These are phyloP conservation scores for Sarocladium kiliense DNA, from an alignment of 2,329 filamentous ascomycete species.

Conservation along the genomic window DNA sequence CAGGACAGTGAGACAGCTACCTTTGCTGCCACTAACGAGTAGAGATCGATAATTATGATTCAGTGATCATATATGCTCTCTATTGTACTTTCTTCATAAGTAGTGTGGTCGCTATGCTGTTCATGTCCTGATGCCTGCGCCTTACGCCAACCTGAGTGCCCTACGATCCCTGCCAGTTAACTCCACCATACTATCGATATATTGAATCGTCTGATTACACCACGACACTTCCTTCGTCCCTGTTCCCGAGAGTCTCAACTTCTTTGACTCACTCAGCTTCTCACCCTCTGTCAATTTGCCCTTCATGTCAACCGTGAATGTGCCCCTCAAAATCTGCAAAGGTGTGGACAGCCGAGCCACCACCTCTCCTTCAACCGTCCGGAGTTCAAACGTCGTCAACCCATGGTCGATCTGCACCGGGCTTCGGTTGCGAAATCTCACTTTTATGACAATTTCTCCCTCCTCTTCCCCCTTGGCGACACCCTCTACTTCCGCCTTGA, in stretches of 20 bases:
- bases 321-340: slow-evolving; percentile 21
- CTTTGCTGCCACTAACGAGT: too few relatives aligned
- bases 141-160: neutral
- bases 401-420: slow-evolving; percentile 27
- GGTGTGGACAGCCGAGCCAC: slow-evolving; percentile 23
- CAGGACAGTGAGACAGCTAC: too few relatives aligned
- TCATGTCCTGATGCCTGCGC: too few relatives aligned
- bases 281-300: neutral
- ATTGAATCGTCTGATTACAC: slow-evolving; percentile 22
- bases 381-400: slow-evolving; percentile 24
- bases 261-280: slow-evolving; percentile 3
- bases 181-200: slow-evolving; percentile 19
- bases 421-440: slow-evolving; percentile 24
- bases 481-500: slow-evolving; percentile 17
- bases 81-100: too few relatives aligned
- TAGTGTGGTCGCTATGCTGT: too few relatives aligned
- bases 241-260: slow-evolving; percentile 19
- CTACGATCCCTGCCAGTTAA: slow-evolving; percentile 6
- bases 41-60: too few relatives aligned
- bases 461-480: slow-evolving; percentile 14
- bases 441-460: slow-evolving; percentile 14
- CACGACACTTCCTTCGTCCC: slow-evolving; percentile 20
- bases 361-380: slow-evolving; percentile 18
- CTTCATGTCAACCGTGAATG: slow-evolving; percentile 22
- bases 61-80: too few relatives aligned